These are phyloP conservation scores for Hysterium pulicare DNA, from an alignment of 2,329 filamentous ascomycete species.

Conservation along the genomic window DNA sequence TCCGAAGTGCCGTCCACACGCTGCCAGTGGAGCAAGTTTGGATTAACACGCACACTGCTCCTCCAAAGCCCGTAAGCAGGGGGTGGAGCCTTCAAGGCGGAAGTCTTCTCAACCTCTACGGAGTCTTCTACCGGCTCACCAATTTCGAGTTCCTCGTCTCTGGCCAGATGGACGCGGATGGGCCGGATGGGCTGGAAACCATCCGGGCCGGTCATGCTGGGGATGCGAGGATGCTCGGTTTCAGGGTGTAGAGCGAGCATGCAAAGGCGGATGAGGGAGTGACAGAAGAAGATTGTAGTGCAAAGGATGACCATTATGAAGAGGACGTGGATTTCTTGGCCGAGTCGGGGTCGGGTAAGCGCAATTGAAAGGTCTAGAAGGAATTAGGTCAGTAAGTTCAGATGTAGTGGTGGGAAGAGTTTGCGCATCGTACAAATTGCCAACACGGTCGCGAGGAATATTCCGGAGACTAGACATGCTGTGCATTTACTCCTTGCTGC, in stretches of 20 bases:
- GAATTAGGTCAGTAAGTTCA: constrained; percentile 4
- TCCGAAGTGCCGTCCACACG: constrained; percentile 42
- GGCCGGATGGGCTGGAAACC: constrained; percentile 70
- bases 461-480: constrained; percentile 61
- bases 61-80: constrained; percentile 86
- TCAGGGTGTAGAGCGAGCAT: constrained; percentile 58
- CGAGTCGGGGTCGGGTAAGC: constrained; percentile 60
- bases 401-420: constrained; percentile 7
- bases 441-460: constrained; percentile 58
- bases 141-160: constrained; percentile 68
- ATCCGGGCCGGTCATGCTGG: constrained; percentile 53
- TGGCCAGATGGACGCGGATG: constrained; percentile 71
- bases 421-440: constrained; percentile 59
- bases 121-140: constrained; percentile 51
- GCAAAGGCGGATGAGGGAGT: constrained; percentile 70
- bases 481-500: constrained; percentile 31
- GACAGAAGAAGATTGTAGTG: constrained; percentile 75
- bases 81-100: constrained; percentile 52
- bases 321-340: constrained; percentile 73
- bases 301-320: constrained; percentile 74
- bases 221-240: constrained; percentile 31
- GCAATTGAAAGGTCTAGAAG: constrained; percentile 67
- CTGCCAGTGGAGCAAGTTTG: constrained; percentile 78
- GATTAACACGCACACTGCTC: constrained; percentile 76
- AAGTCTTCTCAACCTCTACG: constrained; percentile 36